These are phyloP conservation scores for Gossypioides kirkii DNA, from an alignment of 345 rosid genomes.

Conservation along the genomic window DNA sequence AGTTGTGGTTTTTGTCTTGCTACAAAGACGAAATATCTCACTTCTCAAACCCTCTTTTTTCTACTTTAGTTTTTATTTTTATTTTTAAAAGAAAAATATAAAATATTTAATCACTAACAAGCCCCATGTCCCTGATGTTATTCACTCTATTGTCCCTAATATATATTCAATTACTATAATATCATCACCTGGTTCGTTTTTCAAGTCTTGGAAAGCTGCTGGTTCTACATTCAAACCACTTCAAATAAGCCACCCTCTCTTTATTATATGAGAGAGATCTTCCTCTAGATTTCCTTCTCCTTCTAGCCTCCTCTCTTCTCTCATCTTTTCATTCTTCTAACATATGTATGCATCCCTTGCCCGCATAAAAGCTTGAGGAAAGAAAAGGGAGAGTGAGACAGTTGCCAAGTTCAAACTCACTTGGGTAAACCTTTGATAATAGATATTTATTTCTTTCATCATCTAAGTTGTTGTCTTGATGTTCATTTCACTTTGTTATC, in stretches of 20 bases:
- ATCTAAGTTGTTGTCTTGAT: neutral
- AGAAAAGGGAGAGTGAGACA: neutral
- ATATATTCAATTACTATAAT: constrained; percentile 7
- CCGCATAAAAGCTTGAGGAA: constrained; percentile 25
- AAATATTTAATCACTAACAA: constrained; percentile 18
- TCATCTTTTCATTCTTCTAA: constrained; percentile 8
- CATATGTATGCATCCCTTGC: constrained; percentile 3
- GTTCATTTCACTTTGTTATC: constrained; percentile 14
- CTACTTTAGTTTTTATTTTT: neutral
- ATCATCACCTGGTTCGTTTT: constrained; percentile 21
- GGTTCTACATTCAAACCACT: constrained; percentile 22
- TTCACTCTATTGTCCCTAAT: neutral
- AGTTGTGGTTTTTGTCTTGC: constrained; percentile 55
- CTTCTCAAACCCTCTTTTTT: neutral
- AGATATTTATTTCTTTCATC: neutral
- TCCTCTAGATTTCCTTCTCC: constrained; percentile 35
- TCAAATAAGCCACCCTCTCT: constrained; percentile 17
- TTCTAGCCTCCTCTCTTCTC: constrained; percentile 34
- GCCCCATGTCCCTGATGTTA: constrained; percentile 24
- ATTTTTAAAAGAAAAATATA: no score
- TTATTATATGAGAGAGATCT: constrained; percentile 15
- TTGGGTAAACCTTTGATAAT: constrained; percentile 15
- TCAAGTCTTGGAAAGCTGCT: constrained; percentile 32
- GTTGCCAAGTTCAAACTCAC: constrained; percentile 17
- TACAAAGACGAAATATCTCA: constrained; percentile 19